Base-by-base conservation (phyloP, 768 basidiomycete species). In the Lactarius evosmus region DNA sequence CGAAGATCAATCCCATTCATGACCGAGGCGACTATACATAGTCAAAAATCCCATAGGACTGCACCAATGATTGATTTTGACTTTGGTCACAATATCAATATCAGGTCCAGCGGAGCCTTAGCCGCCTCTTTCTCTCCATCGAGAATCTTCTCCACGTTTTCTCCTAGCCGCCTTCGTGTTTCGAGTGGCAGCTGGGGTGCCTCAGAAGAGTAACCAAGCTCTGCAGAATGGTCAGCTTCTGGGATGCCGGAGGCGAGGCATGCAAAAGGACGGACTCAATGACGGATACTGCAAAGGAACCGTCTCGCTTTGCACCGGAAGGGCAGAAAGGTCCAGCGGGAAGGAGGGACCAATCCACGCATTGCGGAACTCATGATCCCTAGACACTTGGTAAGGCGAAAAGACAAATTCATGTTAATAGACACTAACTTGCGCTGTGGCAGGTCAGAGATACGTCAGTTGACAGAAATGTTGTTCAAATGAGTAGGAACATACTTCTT, bases 261-360 rank as follows among this genome's bases (percentile, higher is more conserved):
- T 17, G 14, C 22, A 4, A 19, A 19, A 41, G 11, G 3, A 62
- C 61, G n/a, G 55, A 75, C 71, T 70, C 11, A 73, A 61, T 41
- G 82, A 85, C 2, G 83, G 74, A 66, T 91, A 92, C 69, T 91
- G 89, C 25, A 85, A 62, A 0, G 88, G 89, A n/a, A 89, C 68
- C 3, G 81, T 75, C 0, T 82, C 80, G 56, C 73, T 77, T 52
- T 76, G 69, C n/a, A 84, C 61, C 0, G 85, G 83, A 22, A 92
- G 78, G 7, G 67, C 73, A 11, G 81, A 77, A 7, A 89, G 79
- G 69, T 91, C 85, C 25, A 91, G 78, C 1, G 87, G 86, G 74
- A 79, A 87, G 2, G 89, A 72, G 34, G 85, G 82, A 0, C 90
- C 89, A 17, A 92, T 80, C 90, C 89, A 92, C 1, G 89, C 85